phyloP scores from a whole-genome alignment of 2,329 filamentous ascomycete species.

The Pyricularia sp. region DNA sequence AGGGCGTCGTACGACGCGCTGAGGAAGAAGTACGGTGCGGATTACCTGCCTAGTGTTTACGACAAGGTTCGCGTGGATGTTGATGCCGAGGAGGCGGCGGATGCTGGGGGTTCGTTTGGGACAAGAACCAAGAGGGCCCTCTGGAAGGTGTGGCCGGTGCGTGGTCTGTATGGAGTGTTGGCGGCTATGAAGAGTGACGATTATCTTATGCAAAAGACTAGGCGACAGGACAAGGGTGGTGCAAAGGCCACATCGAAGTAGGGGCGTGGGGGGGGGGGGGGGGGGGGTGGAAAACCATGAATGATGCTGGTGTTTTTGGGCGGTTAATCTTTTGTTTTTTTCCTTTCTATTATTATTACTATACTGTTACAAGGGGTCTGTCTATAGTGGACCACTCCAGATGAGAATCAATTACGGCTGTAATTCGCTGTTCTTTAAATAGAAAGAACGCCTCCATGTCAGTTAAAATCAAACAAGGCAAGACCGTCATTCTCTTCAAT shows the following conservation, averaged over 20 bases:
- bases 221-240: neutral
- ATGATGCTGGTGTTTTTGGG: neutral
- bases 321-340: neutral
- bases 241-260: neutral
- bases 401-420: neutral
- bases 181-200: conserved; percentile 34
- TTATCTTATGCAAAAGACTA: conserved; percentile 29
- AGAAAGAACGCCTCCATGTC: no score
- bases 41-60: conserved; percentile 52
- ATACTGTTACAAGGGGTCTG: neutral
- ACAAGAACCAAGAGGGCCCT: conserved; percentile 18
- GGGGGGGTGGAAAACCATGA: no score
- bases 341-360: neutral
- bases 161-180: conserved; percentile 36
- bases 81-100: conserved; percentile 20
- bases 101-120: neutral
- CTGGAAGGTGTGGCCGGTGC: conserved; percentile 29
- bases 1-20: conserved; percentile 48
- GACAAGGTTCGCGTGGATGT: conserved; percentile 54
- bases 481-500: neutral
- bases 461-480: neutral
- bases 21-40: conserved; percentile 47
- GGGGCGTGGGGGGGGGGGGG: no score
- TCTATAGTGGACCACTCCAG: neutral
- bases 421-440: neutral